Percentiles rank a stretch among this genome's conserved stretches.
These are phyloP conservation scores for Thraustotheca clavata DNA, from an alignment of 352 stramenopile species.

Conservation along the genomic window DNA sequence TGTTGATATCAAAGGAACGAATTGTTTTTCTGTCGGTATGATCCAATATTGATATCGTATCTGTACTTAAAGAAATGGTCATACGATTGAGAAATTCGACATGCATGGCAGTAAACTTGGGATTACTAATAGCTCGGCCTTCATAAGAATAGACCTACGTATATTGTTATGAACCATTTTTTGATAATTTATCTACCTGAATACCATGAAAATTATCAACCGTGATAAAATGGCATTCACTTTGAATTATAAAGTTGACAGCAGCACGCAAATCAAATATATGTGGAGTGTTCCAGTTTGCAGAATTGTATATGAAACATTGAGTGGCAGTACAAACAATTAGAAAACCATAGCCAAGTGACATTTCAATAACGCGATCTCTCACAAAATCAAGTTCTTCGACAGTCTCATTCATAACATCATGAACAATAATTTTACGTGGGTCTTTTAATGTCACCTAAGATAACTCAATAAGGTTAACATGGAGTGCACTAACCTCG, in stretches of 20 bases:
- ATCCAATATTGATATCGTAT: slow-evolving; percentile 86
- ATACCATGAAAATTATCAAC: slow-evolving; percentile 85
- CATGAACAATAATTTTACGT: slow-evolving; percentile 83
- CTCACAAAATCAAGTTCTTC: slow-evolving; percentile 89
- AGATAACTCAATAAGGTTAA: neutral
- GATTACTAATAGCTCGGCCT: slow-evolving; percentile 78
- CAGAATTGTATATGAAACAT: slow-evolving; percentile 88
- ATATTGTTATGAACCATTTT: neutral
- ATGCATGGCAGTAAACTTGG: slow-evolving; percentile 81
- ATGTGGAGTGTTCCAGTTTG: slow-evolving; percentile 90
- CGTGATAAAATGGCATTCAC: slow-evolving; percentile 83
- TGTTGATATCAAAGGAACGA: slow-evolving; percentile 83
- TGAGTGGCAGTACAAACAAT: slow-evolving; percentile 89
- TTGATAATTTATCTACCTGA: no score
- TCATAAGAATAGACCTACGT: slow-evolving; percentile 87
- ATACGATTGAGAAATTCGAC: slow-evolving; percentile 80
- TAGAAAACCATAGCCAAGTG: slow-evolving; percentile 84
- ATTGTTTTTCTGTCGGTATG: slow-evolving; percentile 84
- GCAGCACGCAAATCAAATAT: slow-evolving; percentile 87
- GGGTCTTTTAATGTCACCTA: slow-evolving; percentile 64
- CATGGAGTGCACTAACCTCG: slow-evolving; percentile 29
- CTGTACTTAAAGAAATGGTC: slow-evolving; percentile 79
- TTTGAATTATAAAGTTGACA: slow-evolving; percentile 82
- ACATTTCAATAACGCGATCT: slow-evolving; percentile 90
- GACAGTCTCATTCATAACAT: slow-evolving; percentile 84